Base-by-base conservation (phyloP, 306 rosid genomes). In the Pyrus bretschneideri region DNA sequence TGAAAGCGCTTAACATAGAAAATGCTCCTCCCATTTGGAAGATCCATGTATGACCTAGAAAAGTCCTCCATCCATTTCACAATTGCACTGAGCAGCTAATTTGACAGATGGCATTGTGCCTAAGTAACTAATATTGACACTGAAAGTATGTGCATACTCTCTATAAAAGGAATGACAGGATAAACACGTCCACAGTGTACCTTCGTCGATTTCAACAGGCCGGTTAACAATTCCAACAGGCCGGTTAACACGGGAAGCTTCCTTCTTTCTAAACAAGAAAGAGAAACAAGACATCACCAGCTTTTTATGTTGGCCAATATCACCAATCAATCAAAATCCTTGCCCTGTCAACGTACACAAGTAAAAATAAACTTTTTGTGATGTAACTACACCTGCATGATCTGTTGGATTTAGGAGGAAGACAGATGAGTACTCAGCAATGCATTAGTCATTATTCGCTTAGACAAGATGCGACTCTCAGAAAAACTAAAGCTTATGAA, bases 211-310 rank as follows among this genome's bases (percentile, higher is more conserved):
- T 49, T 76, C 81, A 29, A 78, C 45, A 9, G 89, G 40, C 72
- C 49, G 82, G 9, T 76, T 69, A 69, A 71, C 79, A 8, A 58
- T 44, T 49, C 74, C 81, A 29, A 78, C 45, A 9, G 89, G 40
- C 72, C 49, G 82, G 9, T 76, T 69, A 69, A 71, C 79, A 8
- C 77, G 49, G 35, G 88, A 79, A 71, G 83, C 78, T 67, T 71
- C 71, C 61, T 75, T 86, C 69, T 61, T 82, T 27, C 79, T 83
- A 81, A 68, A 67, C 31, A 82, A 69, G 79, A 25, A 78, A 78
- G 83, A 80, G 76, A 74, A 86, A 85, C 95, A 89, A 81, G 66
- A 71, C 97, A 91, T 91, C 81, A 72, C 87, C 74, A 44, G 74
- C 72, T 77, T 66, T 66, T 74, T 71, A 23, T 29, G 65, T 38